Evolutionary conservation across 805 yeast genomes (phyloP).

Genomic region (Candida taoyuanica): DNA sequence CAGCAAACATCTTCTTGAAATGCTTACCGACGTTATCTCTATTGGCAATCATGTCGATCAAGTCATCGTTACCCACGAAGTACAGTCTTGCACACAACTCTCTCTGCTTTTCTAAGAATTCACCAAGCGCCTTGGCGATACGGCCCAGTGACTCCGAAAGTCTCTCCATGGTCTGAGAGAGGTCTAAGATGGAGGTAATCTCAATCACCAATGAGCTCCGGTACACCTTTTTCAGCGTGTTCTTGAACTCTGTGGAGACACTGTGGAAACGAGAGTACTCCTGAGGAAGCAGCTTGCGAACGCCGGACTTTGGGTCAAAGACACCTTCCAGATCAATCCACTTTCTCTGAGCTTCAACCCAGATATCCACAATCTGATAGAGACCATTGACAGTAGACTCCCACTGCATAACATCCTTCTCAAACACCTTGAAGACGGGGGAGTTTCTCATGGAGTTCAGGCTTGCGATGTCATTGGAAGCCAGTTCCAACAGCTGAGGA

Average conservation of each 20-base stretch:
- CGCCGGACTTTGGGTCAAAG: slow-evolving; percentile 55
- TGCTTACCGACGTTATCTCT: slow-evolving; percentile 53
- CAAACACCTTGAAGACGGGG: slow-evolving; percentile 53
- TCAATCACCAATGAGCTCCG: slow-evolving; percentile 52
- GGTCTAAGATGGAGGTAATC: slow-evolving; percentile 43
- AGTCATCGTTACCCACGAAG: slow-evolving; percentile 87
- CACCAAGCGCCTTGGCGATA: slow-evolving; percentile 63
- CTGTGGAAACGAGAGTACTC: slow-evolving; percentile 66
- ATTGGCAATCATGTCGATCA: slow-evolving; percentile 77
- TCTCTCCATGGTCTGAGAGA: slow-evolving; percentile 43
- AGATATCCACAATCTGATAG: slow-evolving; percentile 50
- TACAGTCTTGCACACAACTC: slow-evolving; percentile 74
- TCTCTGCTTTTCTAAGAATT: slow-evolving; percentile 77
- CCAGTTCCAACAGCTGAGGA: slow-evolving; percentile 53
- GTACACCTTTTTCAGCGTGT: slow-evolving; percentile 44
- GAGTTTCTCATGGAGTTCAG: slow-evolving; percentile 71
- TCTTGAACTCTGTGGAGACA: slow-evolving; percentile 56
- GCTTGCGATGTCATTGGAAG: slow-evolving; percentile 56
- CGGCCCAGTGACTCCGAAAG: slow-evolving; percentile 50
- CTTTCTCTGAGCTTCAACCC: slow-evolving; percentile 85
- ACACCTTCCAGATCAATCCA: slow-evolving; percentile 86
- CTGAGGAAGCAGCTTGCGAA: slow-evolving; percentile 57
- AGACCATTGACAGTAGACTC: slow-evolving; percentile 52
- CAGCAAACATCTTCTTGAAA: slow-evolving; percentile 67
- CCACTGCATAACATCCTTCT: slow-evolving; percentile 48